Conservation (phyloP, 139 green algal species). For the Tetraselmis striata region DNA sequence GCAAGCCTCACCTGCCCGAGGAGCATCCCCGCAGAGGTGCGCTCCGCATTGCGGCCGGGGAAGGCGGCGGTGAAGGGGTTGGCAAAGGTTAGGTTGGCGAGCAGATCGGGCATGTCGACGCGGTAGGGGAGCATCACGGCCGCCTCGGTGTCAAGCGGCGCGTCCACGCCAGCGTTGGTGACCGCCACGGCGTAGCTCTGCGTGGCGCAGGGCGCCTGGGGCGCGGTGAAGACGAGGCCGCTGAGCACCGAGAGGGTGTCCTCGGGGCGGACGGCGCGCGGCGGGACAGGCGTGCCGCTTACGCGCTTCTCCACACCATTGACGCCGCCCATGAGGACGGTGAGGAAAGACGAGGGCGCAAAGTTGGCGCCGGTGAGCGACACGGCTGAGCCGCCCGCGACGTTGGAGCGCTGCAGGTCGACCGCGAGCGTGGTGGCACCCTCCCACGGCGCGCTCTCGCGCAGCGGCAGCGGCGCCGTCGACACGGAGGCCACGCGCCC, state of each 20-base stretch:
- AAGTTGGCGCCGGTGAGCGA: conserved; percentile 5
- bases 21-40: not conserved
- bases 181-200: not conserved
- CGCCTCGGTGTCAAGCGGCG: not conserved
- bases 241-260: not conserved
- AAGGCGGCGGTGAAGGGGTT: not conserved
- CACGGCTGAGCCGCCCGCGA: not conserved
- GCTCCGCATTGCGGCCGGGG: not conserved
- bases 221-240: not conserved
- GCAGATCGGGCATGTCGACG: not conserved
- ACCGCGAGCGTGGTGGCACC: not conserved
- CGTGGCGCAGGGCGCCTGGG: not conserved
- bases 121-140: not conserved
- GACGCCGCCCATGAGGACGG: not conserved
- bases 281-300: not conserved
- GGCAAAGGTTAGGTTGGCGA: not conserved
- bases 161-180: not conserved
- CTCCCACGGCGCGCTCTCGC: not conserved
- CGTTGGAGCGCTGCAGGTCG: not conserved
- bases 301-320: not conserved
- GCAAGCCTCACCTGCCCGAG: not conserved
- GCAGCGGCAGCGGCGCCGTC: not conserved
- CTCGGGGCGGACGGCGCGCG: not conserved
- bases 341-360: not conserved
- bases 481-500: not conserved